phyloP scores from a whole-genome alignment of 306 rosid genomes.

The Cicer bijugum region DNA sequence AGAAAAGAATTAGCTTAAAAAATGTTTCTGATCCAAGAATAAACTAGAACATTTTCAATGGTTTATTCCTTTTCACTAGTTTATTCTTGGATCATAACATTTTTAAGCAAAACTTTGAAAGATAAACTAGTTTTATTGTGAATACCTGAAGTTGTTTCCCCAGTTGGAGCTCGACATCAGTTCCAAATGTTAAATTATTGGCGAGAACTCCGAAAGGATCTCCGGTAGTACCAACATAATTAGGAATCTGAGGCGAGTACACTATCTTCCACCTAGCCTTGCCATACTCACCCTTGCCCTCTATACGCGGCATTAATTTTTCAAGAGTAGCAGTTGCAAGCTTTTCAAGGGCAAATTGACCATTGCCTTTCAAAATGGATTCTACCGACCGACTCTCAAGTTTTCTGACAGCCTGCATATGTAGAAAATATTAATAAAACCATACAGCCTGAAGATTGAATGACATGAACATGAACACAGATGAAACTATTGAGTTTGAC shows the following conservation, averaged over 20 bases:
- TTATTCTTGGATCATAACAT: too few relatives aligned
- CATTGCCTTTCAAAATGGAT: slow-evolving; percentile 69
- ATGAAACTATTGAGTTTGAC: slow-evolving; percentile 19
- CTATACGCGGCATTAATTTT: slow-evolving; percentile 93
- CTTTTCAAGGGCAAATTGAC: slow-evolving; percentile 76
- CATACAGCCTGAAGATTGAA: slow-evolving; percentile 14
- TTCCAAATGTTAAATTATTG: slow-evolving; percentile 79
- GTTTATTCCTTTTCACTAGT: too few relatives aligned
- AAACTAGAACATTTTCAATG: too few relatives aligned
- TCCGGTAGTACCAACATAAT: slow-evolving; percentile 55
- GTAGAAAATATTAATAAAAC: slow-evolving; percentile 34
- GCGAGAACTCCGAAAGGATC: slow-evolving; percentile 84
- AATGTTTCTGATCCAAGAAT: too few relatives aligned
- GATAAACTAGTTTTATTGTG: slow-evolving; percentile 29
- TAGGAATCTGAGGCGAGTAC: slow-evolving; percentile 87
- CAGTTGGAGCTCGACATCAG: slow-evolving; percentile 91
- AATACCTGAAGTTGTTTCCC: slow-evolving; percentile 92
- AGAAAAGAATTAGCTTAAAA: background rate
- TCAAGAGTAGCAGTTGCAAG: slow-evolving; percentile 87
- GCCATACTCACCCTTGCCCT: slow-evolving; percentile 90
- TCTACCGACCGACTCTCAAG: slow-evolving; percentile 80
- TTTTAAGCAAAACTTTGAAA: slow-evolving; percentile 13
- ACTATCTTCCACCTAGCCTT: slow-evolving; percentile 88
- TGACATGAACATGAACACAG: background rate
- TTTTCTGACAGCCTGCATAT: slow-evolving; percentile 73